Evolutionary conservation across 2,329 filamentous ascomycete genomes (phyloP).

Genomic region (Penicillium concentricum): DNA sequence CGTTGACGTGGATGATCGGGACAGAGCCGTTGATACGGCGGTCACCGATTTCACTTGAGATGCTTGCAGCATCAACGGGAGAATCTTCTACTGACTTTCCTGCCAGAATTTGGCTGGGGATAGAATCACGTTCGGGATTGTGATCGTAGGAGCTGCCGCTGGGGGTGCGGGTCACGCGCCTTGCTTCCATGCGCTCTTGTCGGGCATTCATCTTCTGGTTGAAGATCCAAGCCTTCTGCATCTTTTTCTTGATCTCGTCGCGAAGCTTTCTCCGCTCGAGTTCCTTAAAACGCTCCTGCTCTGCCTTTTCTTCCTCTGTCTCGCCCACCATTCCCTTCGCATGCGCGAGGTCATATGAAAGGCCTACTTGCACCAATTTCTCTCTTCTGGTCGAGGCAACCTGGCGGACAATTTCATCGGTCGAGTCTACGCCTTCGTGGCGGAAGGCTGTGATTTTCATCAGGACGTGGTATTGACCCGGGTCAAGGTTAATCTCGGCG

Average conservation of each 20-base stretch:
- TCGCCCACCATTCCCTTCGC: constrained; percentile 45
- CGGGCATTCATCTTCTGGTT: constrained; percentile 38
- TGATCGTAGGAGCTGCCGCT: constrained; percentile 8
- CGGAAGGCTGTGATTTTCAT: constrained; percentile 71
- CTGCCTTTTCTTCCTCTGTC: constrained; percentile 36
- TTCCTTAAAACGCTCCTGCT: constrained; percentile 34
- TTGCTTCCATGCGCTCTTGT: constrained; percentile 31
- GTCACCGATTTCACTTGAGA: constrained; percentile 21
- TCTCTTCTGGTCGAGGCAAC: constrained; percentile 65
- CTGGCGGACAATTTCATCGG: constrained; percentile 67
- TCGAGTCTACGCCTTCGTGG: constrained; percentile 48
- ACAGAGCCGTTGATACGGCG: constrained; percentile 19
- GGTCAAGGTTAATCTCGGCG: constrained; percentile 71
- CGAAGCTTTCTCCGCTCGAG: constrained; percentile 38
- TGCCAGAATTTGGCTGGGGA: constrained; percentile 20
- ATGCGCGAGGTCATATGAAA: constrained; percentile 49
- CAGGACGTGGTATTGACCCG: constrained; percentile 72
- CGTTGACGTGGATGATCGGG: constrained; percentile 31
- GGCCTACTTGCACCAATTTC: constrained; percentile 60
- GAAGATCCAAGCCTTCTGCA: constrained; percentile 43
- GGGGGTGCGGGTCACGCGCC: constrained; percentile 20
- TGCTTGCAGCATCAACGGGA: constrained; percentile 24
- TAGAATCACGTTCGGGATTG: constrained; percentile 1
- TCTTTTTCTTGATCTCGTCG: constrained; percentile 39
- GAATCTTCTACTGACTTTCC: constrained; percentile 27